Conservation (phyloP, 192 early-diverging fungal genomes). For the Lunasporangiospora selenospora region DNA sequence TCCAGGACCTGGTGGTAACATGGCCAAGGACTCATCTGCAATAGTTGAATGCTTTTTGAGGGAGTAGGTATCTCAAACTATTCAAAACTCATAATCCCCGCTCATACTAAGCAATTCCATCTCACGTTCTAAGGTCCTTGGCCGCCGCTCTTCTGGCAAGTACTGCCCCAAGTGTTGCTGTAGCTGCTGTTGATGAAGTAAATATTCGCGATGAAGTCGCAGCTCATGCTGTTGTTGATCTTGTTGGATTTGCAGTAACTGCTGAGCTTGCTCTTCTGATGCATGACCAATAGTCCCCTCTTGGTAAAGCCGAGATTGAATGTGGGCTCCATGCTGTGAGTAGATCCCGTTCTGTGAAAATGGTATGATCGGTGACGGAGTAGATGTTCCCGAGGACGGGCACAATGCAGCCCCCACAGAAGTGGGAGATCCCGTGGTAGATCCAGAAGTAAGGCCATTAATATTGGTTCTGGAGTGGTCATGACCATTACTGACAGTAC, state of each 20-base stretch:
- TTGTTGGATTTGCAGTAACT: slow-evolving; percentile 15
- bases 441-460: too few species aligned
- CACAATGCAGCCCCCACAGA: slow-evolving; percentile 4
- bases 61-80: too few species aligned
- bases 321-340: slow-evolving; percentile 6
- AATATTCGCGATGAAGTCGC: slow-evolving; percentile 17
- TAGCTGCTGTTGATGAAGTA: slow-evolving; percentile 14
- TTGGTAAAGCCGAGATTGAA: slow-evolving; percentile 12
- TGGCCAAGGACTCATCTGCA: too few species aligned
- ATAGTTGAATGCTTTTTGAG: too few species aligned
- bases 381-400: slow-evolving; percentile 13
- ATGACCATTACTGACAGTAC: too few species aligned
- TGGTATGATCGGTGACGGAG: slow-evolving; percentile 5
- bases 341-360: slow-evolving; percentile 11
- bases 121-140: slow-evolving; percentile 19
- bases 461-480: too few species aligned
- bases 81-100: slow-evolving; percentile 34
- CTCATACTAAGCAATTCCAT: slow-evolving; percentile 42
- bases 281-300: slow-evolving; percentile 6
- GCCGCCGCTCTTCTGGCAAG: slow-evolving; percentile 11
- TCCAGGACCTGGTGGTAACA: too few species aligned
- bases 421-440: too few species aligned
- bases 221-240: slow-evolving; percentile 28
- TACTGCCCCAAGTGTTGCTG: too few species aligned
- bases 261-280: slow-evolving; percentile 20